Conservation (phyloP, 164 flowering plant species). For the Santalum album region DNA sequence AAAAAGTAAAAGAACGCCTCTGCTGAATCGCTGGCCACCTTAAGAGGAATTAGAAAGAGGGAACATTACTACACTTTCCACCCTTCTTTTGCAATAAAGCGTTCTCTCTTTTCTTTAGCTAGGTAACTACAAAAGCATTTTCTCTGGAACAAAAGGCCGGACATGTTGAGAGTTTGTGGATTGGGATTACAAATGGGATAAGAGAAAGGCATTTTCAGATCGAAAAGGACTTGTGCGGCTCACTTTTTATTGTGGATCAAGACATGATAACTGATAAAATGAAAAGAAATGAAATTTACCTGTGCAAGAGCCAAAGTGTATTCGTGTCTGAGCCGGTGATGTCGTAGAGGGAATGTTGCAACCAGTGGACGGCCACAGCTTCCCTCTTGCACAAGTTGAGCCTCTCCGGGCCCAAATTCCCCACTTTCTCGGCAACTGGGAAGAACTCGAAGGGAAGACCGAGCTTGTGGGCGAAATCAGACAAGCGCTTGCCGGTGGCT, state of each 20-base stretch:
- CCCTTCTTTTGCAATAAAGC: no score
- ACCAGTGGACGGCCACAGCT: conserved; percentile 94
- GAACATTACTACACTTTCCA: no score
- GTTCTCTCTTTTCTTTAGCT: not conserved
- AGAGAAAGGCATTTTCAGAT: no score
- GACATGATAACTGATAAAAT: no score
- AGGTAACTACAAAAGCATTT: not conserved
- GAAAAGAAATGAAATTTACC: conserved; percentile 28
- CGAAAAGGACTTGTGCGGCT: no score
- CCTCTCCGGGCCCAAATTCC: conserved; percentile 66
- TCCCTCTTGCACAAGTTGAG: conserved; percentile 77
- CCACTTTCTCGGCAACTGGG: conserved; percentile 80
- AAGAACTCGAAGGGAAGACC: conserved; percentile 88
- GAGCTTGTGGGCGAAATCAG: conserved; percentile 81
- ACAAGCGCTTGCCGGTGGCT: conserved; percentile 84
- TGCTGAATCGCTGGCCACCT: no score
- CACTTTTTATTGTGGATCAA: no score
- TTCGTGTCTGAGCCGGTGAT: conserved; percentile 88
- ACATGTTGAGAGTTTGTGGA: not conserved
- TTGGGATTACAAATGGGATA: no score
- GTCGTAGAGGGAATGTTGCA: conserved; percentile 92
- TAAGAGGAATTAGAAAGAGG: no score
- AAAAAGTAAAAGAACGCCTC: no score
- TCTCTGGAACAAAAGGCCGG: not conserved
- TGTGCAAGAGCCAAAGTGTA: conserved; percentile 76